Conservation (phyloP, 768 basidiomycete genomes). For the Serendipita sp. region DNA sequence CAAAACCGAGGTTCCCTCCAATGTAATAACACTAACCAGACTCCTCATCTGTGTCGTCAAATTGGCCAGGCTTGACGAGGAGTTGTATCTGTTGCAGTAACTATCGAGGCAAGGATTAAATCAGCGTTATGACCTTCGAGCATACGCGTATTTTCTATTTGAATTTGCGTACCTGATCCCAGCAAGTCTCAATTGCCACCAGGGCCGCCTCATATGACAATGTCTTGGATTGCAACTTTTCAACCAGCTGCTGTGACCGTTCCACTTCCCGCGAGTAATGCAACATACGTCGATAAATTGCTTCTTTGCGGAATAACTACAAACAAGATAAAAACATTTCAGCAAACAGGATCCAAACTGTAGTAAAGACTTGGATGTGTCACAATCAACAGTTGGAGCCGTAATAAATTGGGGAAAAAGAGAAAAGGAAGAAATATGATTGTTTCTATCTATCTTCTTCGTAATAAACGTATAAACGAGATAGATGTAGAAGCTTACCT, state of each 20-base stretch:
- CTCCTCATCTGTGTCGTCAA: neutral
- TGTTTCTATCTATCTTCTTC: neutral
- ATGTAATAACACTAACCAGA: neutral
- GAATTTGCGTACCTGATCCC: conserved; percentile 47
- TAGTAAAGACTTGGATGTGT: neutral
- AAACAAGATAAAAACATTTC: conserved; percentile 7
- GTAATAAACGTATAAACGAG: conserved; percentile 8
- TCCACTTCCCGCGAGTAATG: conserved; percentile 65
- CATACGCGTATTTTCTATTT: neutral
- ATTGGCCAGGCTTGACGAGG: neutral
- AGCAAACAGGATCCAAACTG: neutral
- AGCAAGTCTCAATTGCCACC: conserved; percentile 60
- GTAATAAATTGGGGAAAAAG: neutral
- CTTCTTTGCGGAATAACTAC: conserved; percentile 69
- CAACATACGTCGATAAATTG: conserved; percentile 70
- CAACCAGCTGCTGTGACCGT: conserved; percentile 42
- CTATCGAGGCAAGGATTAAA: neutral
- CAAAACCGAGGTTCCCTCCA: neutral
- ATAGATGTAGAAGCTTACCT: conserved; percentile 29
- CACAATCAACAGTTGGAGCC: conserved; percentile 9
- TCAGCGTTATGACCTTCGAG: too few species aligned
- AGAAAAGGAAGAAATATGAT: conserved; percentile 3
- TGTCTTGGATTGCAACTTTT: conserved; percentile 49
- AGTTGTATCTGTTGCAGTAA: neutral
- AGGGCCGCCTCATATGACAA: conserved; percentile 53